Base-by-base conservation (phyloP, 23 red algal genomes). In the Pyropia haitanensis region DNA sequence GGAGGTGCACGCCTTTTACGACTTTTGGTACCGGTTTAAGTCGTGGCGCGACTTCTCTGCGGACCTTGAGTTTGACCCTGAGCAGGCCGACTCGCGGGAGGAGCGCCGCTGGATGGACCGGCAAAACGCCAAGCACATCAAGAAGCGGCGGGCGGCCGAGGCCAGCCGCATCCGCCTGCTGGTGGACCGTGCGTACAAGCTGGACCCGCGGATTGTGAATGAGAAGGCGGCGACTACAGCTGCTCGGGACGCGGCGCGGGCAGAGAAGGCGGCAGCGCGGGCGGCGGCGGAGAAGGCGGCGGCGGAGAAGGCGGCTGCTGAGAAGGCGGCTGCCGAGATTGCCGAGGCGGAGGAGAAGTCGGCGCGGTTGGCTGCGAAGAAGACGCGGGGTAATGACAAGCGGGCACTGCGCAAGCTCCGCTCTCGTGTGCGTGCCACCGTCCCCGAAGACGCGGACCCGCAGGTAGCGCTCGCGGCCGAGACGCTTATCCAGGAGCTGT, bases 41-140 rank as follows among this genome's bases (percentile, higher is more conserved):
- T 81, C 86, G 24, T 90, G 86, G 86, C 58, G 86, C 56, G 86
- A 90, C 29, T 90, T 90, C 25, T 82, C 86, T 5, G 75, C 73
- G 55, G 78, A 82, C 68, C 63, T 69, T 13, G 86, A 90, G 34
- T 82, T 77, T 60, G 86, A 90, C 34, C 61, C 76, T 20, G 86
- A 90, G 51, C 76, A 81, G 32, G 86, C 86, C 20, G 86, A 90
- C 53, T 82, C 61, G 51, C 76, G 86, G 7, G 86, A 90, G 56
- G 86, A 90, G 32, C 74, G 77, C 53, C 66, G 86, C 48, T 90
- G 86, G 86, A 90, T 90, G 86, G 86, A 90, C 23, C 68, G 86
- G 3, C 76, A 90, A 27, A 90, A 90, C 61, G 21, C 75, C 5
- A 90, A 90, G 55, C 44, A 82, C 29, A 28, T 79, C 14, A 90